These are phyloP conservation scores for Actinomucor elegans DNA, from an alignment of 371 early-diverging fungal genomes.

Conservation along the genomic window DNA sequence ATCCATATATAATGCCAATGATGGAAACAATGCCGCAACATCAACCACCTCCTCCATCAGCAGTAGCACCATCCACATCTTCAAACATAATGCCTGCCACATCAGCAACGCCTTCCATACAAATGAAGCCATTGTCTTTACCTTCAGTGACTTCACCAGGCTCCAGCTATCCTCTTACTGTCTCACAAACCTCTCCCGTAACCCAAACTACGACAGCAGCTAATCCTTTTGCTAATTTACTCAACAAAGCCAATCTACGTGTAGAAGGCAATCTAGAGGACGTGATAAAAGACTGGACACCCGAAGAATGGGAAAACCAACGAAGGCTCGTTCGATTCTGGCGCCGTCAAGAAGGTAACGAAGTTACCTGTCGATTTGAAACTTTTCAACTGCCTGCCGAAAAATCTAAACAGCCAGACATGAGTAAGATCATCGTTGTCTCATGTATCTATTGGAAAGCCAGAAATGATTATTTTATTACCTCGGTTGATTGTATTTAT, in stretches of 20 bases:
- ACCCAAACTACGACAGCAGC: slow-evolving; percentile 17
- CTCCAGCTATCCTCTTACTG: background rate
- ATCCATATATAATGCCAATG: slow-evolving; percentile 9
- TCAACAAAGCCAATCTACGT: slow-evolving; percentile 71
- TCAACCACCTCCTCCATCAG: background rate
- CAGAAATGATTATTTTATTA: slow-evolving; percentile 71
- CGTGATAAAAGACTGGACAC: slow-evolving; percentile 61
- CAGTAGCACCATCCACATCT: background rate
- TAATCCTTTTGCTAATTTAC: slow-evolving; percentile 54
- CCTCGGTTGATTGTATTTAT: slow-evolving; percentile 78
- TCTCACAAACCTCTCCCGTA: background rate
- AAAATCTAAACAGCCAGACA: slow-evolving; percentile 33
- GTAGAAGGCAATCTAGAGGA: slow-evolving; percentile 64
- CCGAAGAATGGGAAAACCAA: slow-evolving; percentile 62
- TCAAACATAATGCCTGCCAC: background rate
- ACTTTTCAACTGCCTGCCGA: slow-evolving; percentile 51
- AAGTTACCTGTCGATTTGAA: slow-evolving; percentile 65
- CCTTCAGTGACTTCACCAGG: background rate
- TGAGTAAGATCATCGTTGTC: slow-evolving; percentile 51
- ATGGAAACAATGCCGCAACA: background rate
- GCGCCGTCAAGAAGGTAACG: slow-evolving; percentile 54
- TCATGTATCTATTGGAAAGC: slow-evolving; percentile 84
- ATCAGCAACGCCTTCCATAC: background rate
- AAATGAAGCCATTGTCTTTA: slow-evolving; percentile 10
- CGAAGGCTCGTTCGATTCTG: slow-evolving; percentile 78